phyloP scores from a whole-genome alignment of 169 alveolate genomes.

The Toxoplasma gondii region DNA sequence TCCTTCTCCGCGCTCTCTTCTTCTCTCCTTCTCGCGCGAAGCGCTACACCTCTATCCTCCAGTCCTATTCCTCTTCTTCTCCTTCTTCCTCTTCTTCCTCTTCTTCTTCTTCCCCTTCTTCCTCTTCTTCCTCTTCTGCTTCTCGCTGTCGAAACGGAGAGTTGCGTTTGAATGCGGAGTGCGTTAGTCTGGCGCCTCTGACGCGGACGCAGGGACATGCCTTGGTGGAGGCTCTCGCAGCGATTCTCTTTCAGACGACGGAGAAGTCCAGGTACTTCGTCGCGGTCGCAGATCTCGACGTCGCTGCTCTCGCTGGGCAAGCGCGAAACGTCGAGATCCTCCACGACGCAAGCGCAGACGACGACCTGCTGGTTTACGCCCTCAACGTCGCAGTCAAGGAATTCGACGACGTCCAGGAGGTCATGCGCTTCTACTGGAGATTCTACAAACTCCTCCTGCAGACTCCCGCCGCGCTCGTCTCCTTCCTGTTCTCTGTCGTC shows the following conservation, averaged over 20 bases:
- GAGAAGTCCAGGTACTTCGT: background rate
- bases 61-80: background rate
- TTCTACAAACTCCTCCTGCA: slow-evolving; percentile 18
- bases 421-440: slow-evolving; percentile 39
- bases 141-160: background rate
- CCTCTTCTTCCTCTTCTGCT: background rate
- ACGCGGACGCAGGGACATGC: slow-evolving; percentile 38
- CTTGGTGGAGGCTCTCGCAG: slow-evolving; percentile 42
- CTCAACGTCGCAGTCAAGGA: background rate
- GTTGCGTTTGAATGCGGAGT: background rate
- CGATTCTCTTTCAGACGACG: slow-evolving; percentile 28
- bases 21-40: slow-evolving; percentile 30
- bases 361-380: background rate
- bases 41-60: background rate
- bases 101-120: background rate
- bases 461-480: background rate
- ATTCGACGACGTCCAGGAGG: background rate
- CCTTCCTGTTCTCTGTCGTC: slow-evolving; percentile 37
- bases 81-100: background rate
- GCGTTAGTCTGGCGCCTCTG: background rate
- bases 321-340: background rate
- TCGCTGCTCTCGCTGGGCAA: background rate
- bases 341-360: background rate
- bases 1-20: slow-evolving; percentile 16
- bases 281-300: background rate